Evolutionary conservation across 371 early-diverging fungal species (phyloP), one percentile per base, ranked within the genome.

Genomic region (Mucor lusitanicus): DNA sequence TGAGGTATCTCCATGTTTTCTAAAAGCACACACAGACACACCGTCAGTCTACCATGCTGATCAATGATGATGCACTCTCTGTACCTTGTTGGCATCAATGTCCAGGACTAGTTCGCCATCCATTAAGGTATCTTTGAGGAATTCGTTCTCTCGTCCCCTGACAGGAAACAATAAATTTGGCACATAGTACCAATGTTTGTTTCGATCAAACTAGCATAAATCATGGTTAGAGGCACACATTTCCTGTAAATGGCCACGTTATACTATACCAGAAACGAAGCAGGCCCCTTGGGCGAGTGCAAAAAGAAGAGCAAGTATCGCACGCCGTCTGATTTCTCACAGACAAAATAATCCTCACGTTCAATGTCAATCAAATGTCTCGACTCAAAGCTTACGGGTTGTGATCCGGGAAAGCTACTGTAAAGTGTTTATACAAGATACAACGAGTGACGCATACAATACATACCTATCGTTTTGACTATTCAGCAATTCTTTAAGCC

Each of bases 311-410:
- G 73, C 27, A 96, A 77, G 58, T 88, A 91, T 23, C 97, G 89
- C 12, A 93, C 80, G 3, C 96, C 95, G 73, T 95, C 93, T n/a
- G 91, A 90, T 78, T 95, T 95, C 67, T 96, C 97, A 68, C 91
- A 90, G 30, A 94, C 96, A 79, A 91, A 95, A 75, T 93, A 97
- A 73, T 95, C 91, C 72, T 94, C 91, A 19, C 83, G 75, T 48
- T 90, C 79, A 23, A 97, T 83, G 48, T 83, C 82, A 25, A 74
- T 67, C 6, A 96, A 62, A 76, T 94, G 92, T 23, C 79, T 76
- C 12, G 76, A 59, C 39, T 85, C 87, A 72, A 97, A 93, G 37
- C 81, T 79, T 46, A 96, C 89, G 46, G 97, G 96, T 70, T 95
- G 97, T 23, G 93, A 86, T 30, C 98, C 98, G 67, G 95, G 92